Percentiles rank a stretch among this genome's conserved stretches.
Conservation (phyloP, 192 early-diverging fungal species). For the Funneliformis geosporum region DNA sequence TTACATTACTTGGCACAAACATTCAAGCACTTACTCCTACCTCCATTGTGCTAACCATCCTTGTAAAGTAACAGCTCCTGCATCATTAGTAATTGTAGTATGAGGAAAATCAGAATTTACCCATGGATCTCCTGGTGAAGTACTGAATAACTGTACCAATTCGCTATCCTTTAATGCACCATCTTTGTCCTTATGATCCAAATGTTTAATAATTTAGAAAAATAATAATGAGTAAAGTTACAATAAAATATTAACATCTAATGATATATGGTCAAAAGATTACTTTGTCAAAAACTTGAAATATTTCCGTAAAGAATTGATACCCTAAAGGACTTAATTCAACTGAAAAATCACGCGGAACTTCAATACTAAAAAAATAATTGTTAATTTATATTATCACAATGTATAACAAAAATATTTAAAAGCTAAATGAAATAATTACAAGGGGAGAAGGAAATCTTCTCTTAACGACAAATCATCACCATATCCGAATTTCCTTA, state of each 20-base stretch:
- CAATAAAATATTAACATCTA: neutral
- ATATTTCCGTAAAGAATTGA: slow-evolving; percentile 93
- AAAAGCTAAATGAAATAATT: slow-evolving; percentile 27
- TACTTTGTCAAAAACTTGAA: slow-evolving; percentile 91
- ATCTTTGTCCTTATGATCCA: slow-evolving; percentile 86
- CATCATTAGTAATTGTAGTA: slow-evolving; percentile 87
- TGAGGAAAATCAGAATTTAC: slow-evolving; percentile 80
- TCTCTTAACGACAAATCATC: slow-evolving; percentile 91
- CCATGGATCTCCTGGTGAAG: slow-evolving; percentile 95
- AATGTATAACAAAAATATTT: neutral
- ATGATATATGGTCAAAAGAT: neutral
- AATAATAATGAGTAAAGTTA: neutral
- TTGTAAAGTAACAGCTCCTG: slow-evolving; percentile 89
- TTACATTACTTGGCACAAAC: neutral
- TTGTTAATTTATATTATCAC: neutral
- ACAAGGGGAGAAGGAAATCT: slow-evolving; percentile 86
- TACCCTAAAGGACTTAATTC: slow-evolving; percentile 94
- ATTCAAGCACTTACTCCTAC: slow-evolving; percentile 39
- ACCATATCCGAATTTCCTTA: slow-evolving; percentile 95
- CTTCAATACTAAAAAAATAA: slow-evolving; percentile 65
- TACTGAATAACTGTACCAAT: slow-evolving; percentile 82
- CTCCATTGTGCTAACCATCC: slow-evolving; percentile 99
- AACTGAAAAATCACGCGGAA: slow-evolving; percentile 86
- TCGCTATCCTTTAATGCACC: slow-evolving; percentile 88
- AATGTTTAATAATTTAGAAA: too few species aligned